A percentile compares a stretch with the other conserved stretches of the same genome.
phyloP scores from a whole-genome alignment of 306 rosid species.

The Macrotyloma uniflorum region DNA sequence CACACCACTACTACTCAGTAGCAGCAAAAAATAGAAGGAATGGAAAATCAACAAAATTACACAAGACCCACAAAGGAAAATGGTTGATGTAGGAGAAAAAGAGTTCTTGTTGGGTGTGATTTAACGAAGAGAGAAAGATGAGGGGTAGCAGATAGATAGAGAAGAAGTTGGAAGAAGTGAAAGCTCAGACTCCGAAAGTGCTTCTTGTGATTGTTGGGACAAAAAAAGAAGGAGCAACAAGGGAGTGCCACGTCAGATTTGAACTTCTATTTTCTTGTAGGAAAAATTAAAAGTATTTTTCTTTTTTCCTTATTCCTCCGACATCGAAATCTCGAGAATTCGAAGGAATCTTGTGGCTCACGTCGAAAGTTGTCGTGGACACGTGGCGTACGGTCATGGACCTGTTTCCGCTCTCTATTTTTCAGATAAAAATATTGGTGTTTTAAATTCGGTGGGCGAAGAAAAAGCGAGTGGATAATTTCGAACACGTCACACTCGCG shows the following conservation, averaged over 20 bases:
- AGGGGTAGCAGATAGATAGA: slow-evolving; percentile 5
- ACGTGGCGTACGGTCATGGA: slow-evolving; percentile 37
- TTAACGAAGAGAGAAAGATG: neutral
- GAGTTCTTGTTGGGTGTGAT: neutral
- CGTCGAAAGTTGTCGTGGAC: slow-evolving; percentile 18
- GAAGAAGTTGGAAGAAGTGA: slow-evolving; percentile 8
- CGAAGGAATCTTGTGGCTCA: slow-evolving; percentile 68
- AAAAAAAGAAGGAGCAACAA: slow-evolving; percentile 19
- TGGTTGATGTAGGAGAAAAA: neutral
- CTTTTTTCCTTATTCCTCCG: neutral
- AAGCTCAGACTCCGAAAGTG: slow-evolving; percentile 4
- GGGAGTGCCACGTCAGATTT: slow-evolving; percentile 52
- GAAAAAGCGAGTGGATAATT: slow-evolving; percentile 38
- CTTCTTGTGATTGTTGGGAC: neutral
- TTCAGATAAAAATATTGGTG: neutral
- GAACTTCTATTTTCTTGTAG: slow-evolving; percentile 8
- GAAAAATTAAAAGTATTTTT: neutral
- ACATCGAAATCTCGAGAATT: slow-evolving; percentile 51
- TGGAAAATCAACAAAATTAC: neutral
- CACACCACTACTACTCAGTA: neutral
- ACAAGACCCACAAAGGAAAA: neutral
- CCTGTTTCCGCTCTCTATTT: slow-evolving; percentile 14
- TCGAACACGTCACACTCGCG: slow-evolving; percentile 33
- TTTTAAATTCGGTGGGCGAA: slow-evolving; percentile 31
- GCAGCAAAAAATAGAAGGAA: slow-evolving; percentile 7